Percentiles rank a stretch among this genome's conserved stretches.
Conservation (phyloP, 1,284 basidiomycete genomes). For the Ganoderma leucocontextum region DNA sequence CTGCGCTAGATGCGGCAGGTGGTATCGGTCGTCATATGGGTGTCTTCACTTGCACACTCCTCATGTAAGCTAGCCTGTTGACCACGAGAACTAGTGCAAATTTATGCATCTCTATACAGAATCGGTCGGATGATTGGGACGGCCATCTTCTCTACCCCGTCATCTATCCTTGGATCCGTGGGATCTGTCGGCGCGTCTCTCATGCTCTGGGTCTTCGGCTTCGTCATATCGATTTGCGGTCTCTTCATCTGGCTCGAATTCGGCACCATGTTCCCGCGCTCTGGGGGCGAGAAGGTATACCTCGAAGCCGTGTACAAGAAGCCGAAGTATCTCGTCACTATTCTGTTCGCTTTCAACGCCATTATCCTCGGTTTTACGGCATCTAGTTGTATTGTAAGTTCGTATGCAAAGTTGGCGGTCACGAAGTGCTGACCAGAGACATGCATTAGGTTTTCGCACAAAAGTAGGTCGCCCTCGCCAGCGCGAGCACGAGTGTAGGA, state of each 20-base stretch:
- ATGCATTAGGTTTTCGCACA: constrained; percentile 40
- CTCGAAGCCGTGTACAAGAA: constrained; percentile 73
- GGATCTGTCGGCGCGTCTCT: constrained; percentile 72
- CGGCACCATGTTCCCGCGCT: constrained; percentile 63
- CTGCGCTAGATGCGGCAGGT: constrained; percentile 37
- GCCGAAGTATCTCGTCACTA: constrained; percentile 69
- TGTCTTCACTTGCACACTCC: constrained; percentile 42
- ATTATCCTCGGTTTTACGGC: constrained; percentile 68
- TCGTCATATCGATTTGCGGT: constrained; percentile 68
- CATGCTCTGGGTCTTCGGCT: constrained; percentile 76
- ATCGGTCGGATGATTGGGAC: constrained; percentile 67
- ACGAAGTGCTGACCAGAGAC: neutral
- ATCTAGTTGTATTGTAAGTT: constrained; percentile 61
- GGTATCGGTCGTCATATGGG: constrained; percentile 43
- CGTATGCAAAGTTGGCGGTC: neutral
- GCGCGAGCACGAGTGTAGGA: too few relatives aligned
- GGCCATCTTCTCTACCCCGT: constrained; percentile 70
- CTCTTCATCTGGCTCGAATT: constrained; percentile 79
- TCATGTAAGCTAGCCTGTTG: constrained; percentile 35
- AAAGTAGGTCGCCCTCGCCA: constrained; percentile 22
- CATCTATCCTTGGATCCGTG: constrained; percentile 66
- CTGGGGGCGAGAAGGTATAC: constrained; percentile 81
- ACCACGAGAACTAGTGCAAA: neutral
- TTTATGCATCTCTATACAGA: constrained; percentile 34
- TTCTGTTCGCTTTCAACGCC: constrained; percentile 66